These are phyloP conservation scores for Echria macrotheca DNA, from an alignment of 495 filamentous ascomycete species.

Conservation along the genomic window DNA sequence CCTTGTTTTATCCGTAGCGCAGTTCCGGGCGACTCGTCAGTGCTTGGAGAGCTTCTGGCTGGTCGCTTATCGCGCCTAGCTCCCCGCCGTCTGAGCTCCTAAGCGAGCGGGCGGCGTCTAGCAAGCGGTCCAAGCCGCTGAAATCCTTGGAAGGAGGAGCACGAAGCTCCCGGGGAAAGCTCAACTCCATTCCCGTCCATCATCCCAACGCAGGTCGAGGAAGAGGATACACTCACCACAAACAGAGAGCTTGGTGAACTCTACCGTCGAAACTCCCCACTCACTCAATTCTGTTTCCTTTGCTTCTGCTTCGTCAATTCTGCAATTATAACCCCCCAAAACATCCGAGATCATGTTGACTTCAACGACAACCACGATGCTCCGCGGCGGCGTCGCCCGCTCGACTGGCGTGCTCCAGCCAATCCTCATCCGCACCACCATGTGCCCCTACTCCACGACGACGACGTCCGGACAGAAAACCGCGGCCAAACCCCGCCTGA, in stretches of 20 bases:
- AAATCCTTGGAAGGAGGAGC: neutral
- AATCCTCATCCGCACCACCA: conserved; percentile 23
- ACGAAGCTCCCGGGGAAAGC: neutral
- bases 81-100: neutral
- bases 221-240: neutral
- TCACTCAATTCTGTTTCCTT: neutral
- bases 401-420: conserved; percentile 22
- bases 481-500: too few species aligned
- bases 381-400: conserved; percentile 27
- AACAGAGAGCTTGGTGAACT: neutral
- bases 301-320: too few species aligned
- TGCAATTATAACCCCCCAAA: too few species aligned
- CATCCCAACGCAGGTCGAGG: neutral
- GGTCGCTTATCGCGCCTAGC: neutral
- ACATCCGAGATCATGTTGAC: conserved; percentile 30
- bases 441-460: conserved; percentile 16
- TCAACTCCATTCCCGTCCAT: neutral
- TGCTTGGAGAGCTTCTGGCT: too few species aligned
- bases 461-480: too few species aligned
- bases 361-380: conserved; percentile 28
- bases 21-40: too few species aligned
- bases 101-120: neutral
- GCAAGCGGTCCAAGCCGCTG: too few species aligned
- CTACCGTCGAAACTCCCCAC: neutral
- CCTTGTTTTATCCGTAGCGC: too few species aligned